Evolutionary conservation across 345 rosid species (phyloP).

Genomic region (Brassica incana): DNA sequence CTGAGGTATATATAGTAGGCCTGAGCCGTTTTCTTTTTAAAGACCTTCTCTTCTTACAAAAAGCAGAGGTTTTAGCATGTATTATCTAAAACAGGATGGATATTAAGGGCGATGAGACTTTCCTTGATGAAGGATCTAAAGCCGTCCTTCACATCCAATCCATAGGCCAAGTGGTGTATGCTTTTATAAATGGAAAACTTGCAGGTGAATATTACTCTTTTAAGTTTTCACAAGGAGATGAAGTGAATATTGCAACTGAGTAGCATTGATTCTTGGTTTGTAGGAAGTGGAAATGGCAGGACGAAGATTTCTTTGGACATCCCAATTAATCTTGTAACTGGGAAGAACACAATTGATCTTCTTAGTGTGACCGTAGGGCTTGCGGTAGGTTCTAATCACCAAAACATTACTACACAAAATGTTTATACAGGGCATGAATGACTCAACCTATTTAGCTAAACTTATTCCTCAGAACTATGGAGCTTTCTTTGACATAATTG

Average conservation of each 20-base stretch:
- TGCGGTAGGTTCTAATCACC: slow-evolving; percentile 50
- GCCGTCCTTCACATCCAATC: slow-evolving; percentile 76
- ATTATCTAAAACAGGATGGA: slow-evolving; percentile 43
- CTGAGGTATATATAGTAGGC: slow-evolving; percentile 51
- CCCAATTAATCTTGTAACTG: slow-evolving; percentile 59
- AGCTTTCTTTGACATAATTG: slow-evolving; percentile 68
- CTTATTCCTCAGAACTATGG: slow-evolving; percentile 72
- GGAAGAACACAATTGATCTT: slow-evolving; percentile 81
- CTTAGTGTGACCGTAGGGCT: slow-evolving; percentile 95
- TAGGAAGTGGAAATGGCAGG: slow-evolving; percentile 67
- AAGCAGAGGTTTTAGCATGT: slow-evolving; percentile 4
- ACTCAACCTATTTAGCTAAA: background rate
- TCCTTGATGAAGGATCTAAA: slow-evolving; percentile 68
- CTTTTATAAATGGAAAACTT: slow-evolving; percentile 76
- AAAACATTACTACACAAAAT: background rate
- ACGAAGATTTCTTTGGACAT: slow-evolving; percentile 62
- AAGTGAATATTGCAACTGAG: background rate
- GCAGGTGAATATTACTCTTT: slow-evolving; percentile 36
- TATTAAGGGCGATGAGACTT: slow-evolving; percentile 54
- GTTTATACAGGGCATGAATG: background rate
- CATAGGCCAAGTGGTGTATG: slow-evolving; percentile 82
- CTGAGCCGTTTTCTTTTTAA: background rate
- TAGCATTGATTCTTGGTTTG: slow-evolving; percentile 17
- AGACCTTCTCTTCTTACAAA: slow-evolving; percentile 5
- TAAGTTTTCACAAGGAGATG: background rate